Base-by-base conservation (phyloP, 2,329 filamentous ascomycete species). In the Lecanicillium sp. region DNA sequence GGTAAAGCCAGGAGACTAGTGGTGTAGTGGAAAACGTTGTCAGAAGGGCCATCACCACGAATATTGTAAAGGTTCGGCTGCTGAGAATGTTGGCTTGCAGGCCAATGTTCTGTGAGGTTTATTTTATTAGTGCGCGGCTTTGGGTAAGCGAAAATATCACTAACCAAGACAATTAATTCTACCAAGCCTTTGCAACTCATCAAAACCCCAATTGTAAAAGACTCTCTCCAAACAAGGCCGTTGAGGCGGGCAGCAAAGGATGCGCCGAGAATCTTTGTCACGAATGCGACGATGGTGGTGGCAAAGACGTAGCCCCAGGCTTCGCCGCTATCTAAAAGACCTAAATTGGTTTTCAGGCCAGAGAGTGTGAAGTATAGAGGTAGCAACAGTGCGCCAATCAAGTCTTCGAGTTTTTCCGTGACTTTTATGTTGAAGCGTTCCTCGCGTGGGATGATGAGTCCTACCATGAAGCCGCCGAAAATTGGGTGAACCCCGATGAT, bases 101-200 rank as follows among this genome's bases (percentile, higher is more conserved):
- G 37, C 90, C 89, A 56, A 97, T 79, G 56, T 81, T 81, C 77
- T 79, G 19, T 3, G n/a, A n/a, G n/a, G n/a, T 42, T 5, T 45
- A 5, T 6, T 48, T 15, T 15, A 42, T 48, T 15, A 47, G 45
- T 11, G 20, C 2, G 10, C 4, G 5, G 11, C 6, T 44, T n/a
- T 5, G 10, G 12, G 26, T 11, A 1, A 38, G 10, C 19, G 7
- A 29, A 29, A 12, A 29, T 7, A 7, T 12, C 26, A 56, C 81
- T 68, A 73, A 90, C 87, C 65, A 95, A 65, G n/a, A 96, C 90
- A 63, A 97, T 96, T 44, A 97, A 71, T 64, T 96, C 90, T 1
- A 96, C 90, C 9, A 97, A 74, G 58, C 91, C 91, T 66, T 97
- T 97, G 67, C 91, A 97, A 67, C 88, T 95, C 91, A 97, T 97